phyloP scores from a whole-genome alignment of 371 early-diverging fungal species.

The Rhizopus microsporus region DNA sequence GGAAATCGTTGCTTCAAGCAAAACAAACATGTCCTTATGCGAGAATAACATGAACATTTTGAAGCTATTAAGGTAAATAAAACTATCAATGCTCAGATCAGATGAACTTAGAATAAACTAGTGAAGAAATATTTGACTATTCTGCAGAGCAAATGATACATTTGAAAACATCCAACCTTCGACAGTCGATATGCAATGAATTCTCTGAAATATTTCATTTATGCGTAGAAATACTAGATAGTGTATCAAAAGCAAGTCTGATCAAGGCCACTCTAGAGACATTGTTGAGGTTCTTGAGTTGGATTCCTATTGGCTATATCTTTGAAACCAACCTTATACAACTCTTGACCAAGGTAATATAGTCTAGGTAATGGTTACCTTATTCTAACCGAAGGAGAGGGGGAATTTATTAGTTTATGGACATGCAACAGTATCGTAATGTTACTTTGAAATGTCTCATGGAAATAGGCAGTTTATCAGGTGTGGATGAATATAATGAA shows the following conservation, averaged over 20 bases:
- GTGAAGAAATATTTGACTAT: constrained; percentile 99
- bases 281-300: constrained; percentile 92
- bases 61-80: constrained; percentile 86
- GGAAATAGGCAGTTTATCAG: constrained; percentile 85
- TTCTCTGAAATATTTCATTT: constrained; percentile 95
- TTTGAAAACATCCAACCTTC: constrained; percentile 86
- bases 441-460: constrained; percentile 93
- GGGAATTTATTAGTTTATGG: constrained; percentile 66
- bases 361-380: neutral
- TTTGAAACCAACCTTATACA: constrained; percentile 95
- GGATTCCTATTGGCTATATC: constrained; percentile 97
- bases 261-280: constrained; percentile 93
- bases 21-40: constrained; percentile 90
- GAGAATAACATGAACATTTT: constrained; percentile 99
- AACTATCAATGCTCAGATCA: constrained; percentile 24
- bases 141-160: constrained; percentile 98
- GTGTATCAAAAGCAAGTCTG: constrained; percentile 84
- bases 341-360: constrained; percentile 75
- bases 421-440: constrained; percentile 85
- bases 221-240: constrained; percentile 93
- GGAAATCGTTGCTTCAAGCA: constrained; percentile 94
- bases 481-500: constrained; percentile 73
- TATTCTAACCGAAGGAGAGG: neutral
- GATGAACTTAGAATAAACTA: constrained; percentile 23
- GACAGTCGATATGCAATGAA: constrained; percentile 94